These are phyloP conservation scores for Magnaporthiopsis incrustans DNA, from an alignment of 2,329 filamentous ascomycete genomes.

Conservation along the genomic window DNA sequence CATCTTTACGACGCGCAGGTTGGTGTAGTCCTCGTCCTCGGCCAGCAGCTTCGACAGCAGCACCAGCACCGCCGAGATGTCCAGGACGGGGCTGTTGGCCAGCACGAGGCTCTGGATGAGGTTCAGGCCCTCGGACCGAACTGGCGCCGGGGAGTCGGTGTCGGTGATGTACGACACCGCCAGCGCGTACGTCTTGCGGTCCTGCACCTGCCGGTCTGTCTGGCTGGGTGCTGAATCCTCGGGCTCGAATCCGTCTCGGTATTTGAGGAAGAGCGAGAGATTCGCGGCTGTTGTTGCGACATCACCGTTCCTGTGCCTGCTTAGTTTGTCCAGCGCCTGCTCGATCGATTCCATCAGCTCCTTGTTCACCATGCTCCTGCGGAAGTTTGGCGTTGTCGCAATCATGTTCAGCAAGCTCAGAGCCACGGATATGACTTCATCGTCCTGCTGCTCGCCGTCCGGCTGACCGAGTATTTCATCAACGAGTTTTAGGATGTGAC, in stretches of 20 bases:
- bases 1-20: constrained; percentile 57
- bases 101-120: constrained; percentile 51
- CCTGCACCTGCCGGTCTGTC: constrained; percentile 44
- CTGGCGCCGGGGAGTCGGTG: constrained; percentile 54
- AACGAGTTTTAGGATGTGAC: constrained; percentile 57
- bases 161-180: constrained; percentile 57
- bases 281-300: constrained; percentile 48
- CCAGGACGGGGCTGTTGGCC: constrained; percentile 48
- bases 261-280: constrained; percentile 45
- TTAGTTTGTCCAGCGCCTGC: constrained; percentile 36
- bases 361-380: constrained; percentile 35
- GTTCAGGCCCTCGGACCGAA: constrained; percentile 58
- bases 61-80: constrained; percentile 57
- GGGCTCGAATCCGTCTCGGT: constrained; percentile 42
- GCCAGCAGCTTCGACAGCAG: constrained; percentile 56
- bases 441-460: constrained; percentile 33
- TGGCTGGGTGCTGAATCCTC: constrained; percentile 28
- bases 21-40: constrained; percentile 64
- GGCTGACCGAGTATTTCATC: constrained; percentile 45
- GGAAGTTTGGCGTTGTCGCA: constrained; percentile 49
- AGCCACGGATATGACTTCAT: constrained; percentile 39
- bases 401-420: constrained; percentile 55
- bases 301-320: constrained; percentile 28
- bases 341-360: constrained; percentile 38
- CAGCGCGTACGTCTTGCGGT: constrained; percentile 53